Conservation (phyloP, 306 rosid genomes). For the Rosa chinensis region DNA sequence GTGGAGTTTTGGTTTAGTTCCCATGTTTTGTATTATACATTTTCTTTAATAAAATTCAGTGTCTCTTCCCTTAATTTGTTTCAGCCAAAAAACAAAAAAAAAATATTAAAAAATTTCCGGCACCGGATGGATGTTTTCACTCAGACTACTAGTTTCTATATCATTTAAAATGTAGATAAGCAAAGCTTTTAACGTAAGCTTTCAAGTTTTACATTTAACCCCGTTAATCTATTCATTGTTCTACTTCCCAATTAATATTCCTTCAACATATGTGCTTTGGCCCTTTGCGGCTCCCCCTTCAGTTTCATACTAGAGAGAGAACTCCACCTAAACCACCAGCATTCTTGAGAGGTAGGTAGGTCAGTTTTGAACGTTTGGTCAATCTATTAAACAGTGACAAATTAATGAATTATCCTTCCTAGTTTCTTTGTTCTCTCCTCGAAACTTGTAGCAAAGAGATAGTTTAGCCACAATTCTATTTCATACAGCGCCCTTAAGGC, state of each 20-base stretch:
- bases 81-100: too few species aligned
- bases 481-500: not conserved
- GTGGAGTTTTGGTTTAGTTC: too few species aligned
- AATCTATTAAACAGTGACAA: not conserved
- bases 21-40: too few species aligned
- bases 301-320: not conserved
- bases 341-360: not conserved
- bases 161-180: too few species aligned
- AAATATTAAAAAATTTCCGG: too few species aligned
- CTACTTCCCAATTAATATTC: not conserved
- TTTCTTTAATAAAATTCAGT: too few species aligned
- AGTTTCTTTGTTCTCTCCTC: not conserved
- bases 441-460: not conserved
- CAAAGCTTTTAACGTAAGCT: too few species aligned
- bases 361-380: not conserved
- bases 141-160: too few species aligned
- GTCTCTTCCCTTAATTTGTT: too few species aligned
- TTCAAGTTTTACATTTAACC: not conserved
- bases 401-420: not conserved
- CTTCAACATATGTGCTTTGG: not conserved
- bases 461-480: not conserved
- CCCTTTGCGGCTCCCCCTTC: not conserved
- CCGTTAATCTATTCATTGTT: not conserved
- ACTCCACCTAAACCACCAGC: not conserved
- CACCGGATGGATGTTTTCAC: too few species aligned